These are phyloP conservation scores for Astrothelium subdiscretum DNA, from an alignment of 495 filamentous ascomycete species.

Conservation along the genomic window DNA sequence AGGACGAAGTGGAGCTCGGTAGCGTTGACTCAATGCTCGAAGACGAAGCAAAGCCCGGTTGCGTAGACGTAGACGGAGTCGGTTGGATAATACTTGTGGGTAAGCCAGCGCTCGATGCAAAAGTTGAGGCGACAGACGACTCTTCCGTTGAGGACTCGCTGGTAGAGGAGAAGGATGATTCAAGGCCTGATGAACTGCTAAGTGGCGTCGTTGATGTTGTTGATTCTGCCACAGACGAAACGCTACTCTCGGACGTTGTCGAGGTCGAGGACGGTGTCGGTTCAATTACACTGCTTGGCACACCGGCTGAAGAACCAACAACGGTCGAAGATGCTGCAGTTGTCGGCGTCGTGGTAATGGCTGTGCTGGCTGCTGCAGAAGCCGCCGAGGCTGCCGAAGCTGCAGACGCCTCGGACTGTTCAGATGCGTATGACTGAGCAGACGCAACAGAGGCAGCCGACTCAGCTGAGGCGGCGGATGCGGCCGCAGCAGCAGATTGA, in stretches of 20 bases:
- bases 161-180: neutral
- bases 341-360: neutral
- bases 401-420: neutral
- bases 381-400: neutral
- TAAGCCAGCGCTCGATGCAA: neutral
- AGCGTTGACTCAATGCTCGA: neutral
- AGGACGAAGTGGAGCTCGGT: neutral
- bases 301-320: neutral
- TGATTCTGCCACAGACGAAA: conserved; percentile 1
- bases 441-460: neutral
- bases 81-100: no score
- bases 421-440: neutral
- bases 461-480: neutral
- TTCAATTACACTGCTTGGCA: neutral
- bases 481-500: neutral
- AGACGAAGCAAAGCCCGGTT: neutral
- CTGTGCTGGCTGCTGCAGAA: neutral
- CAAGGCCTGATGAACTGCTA: neutral
- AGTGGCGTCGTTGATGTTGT: neutral
- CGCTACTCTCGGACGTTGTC: conserved; percentile 4
- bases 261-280: neutral
- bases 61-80: no score
- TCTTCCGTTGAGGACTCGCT: neutral
- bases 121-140: neutral
- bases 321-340: neutral